Percentiles rank a stretch among this genome's conserved stretches.
phyloP scores from a whole-genome alignment of 2,329 filamentous ascomycete species.

The Trichoderma sp. region DNA sequence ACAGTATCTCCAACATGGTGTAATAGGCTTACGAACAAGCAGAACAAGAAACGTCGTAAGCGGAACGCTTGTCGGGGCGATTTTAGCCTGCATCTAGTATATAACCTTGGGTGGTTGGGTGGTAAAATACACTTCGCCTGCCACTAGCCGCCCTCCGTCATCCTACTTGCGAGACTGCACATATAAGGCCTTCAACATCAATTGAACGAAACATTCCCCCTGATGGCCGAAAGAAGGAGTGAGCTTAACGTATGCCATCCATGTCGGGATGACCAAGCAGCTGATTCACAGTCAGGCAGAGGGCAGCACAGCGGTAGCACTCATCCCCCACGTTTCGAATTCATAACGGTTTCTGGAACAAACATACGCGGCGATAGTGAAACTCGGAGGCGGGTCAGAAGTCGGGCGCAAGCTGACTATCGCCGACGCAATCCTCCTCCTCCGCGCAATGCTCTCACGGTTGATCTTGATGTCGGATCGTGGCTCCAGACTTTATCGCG shows the following conservation, averaged over 20 bases:
- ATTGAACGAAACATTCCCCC: not conserved
- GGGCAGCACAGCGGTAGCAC: not conserved
- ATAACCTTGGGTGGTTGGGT: no score
- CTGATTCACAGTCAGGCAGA: not conserved
- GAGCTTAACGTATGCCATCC: not conserved
- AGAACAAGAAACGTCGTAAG: not conserved
- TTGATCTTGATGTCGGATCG: slow-evolving; percentile 16
- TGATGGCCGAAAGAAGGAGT: not conserved
- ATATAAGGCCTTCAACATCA: not conserved
- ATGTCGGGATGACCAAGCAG: not conserved
- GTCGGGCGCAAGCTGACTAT: slow-evolving; percentile 20
- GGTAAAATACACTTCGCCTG: no score
- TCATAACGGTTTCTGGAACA: slow-evolving; percentile 19
- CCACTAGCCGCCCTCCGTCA: not conserved
- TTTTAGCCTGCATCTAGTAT: slow-evolving; percentile 2
- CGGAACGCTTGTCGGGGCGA: not conserved
- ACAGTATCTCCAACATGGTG: not conserved
- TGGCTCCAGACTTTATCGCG: slow-evolving; percentile 21
- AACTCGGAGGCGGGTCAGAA: slow-evolving; percentile 19
- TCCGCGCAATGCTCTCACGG: slow-evolving; percentile 11
- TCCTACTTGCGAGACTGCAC: not conserved
- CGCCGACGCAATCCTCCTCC: slow-evolving; percentile 20
- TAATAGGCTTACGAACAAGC: not conserved
- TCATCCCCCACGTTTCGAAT: slow-evolving; percentile 7
- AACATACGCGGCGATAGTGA: slow-evolving; percentile 16